Evolutionary conservation across 2,329 filamentous ascomycete genomes (phyloP), one percentile per base, ranked within the genome.

Genomic region (Trichoderma koningiopsis): DNA sequence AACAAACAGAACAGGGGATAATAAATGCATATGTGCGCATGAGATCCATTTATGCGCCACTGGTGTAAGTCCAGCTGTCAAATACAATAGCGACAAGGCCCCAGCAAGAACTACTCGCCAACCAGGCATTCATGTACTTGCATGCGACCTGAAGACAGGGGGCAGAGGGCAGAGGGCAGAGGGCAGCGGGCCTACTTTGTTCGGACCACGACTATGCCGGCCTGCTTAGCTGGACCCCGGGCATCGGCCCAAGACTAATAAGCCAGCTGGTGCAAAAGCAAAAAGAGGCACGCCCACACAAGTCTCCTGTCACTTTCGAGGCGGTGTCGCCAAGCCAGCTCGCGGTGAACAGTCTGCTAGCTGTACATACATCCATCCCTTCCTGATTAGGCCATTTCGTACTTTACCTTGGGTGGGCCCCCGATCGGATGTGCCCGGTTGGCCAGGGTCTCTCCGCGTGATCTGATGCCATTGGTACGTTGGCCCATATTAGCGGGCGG

Each of bases 401-500:
- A 10, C 35, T 24, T 49, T 31, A 11, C 16, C 24, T 16, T 31
- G 13, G 4, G 37, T 53, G 31, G 61, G 33, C 31, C 68, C 31
- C 35, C 37, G 68, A 70, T 70, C 68, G 63, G 63, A 68, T 56
- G 56, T 47, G 37, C 55, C 53, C 47, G 55, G 68, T 47, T 59
- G 52, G 53, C 33, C 31, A 27, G 68, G 68, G 68, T 63, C 29
- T 27, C 68, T 49, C 65, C 68, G 63, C 64, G 61, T 35, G 57
- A 68, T 59, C 62, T 10, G 40, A 7, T 56, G 27, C 37, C 68
- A 56, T 61, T 62, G 56, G 47, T 22, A 49, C 47, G 56, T 52
- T 52, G 40, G 67, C 6, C 67, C 52, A 16, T 29, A 16, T 35
- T 35, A 52, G 61, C 61, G 33, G 49, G 29, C 49, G 61, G 61